A percentile compares a stretch with the other conserved stretches of the same genome.
Evolutionary conservation across 352 stramenopile genomes (phyloP).

Genomic region (Pythium myriotylum): DNA sequence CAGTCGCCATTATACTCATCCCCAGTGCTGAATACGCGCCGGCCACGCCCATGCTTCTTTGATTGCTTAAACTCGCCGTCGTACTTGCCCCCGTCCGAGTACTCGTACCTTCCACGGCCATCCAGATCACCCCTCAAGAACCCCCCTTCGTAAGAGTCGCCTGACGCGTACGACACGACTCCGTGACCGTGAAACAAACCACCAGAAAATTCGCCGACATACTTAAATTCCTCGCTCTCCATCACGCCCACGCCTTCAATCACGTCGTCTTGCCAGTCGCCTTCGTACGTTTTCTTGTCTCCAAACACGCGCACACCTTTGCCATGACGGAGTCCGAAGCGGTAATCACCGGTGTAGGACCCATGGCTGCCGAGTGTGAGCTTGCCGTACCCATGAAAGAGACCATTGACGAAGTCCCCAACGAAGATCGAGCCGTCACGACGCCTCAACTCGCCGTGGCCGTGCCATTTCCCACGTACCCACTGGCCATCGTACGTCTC

Average conservation of each 20-base stretch:
- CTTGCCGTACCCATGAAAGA: conserved; percentile 68
- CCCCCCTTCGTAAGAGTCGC: conserved; percentile 71
- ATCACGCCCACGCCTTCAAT: conserved; percentile 60
- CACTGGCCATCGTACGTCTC: conserved; percentile 78
- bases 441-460: conserved; percentile 50
- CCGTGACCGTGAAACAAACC: conserved; percentile 63
- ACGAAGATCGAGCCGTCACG: conserved; percentile 56
- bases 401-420: conserved; percentile 48
- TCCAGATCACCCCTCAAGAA: conserved; percentile 51
- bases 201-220: conserved; percentile 58
- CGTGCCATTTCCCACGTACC: conserved; percentile 56
- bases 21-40: conserved; percentile 51
- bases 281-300: conserved; percentile 59
- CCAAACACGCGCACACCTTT: conserved; percentile 64
- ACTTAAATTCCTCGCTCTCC: conserved; percentile 51
- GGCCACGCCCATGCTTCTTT: conserved; percentile 56
- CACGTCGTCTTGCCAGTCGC: conserved; percentile 62
- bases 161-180: conserved; percentile 55
- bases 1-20: conserved; percentile 64
- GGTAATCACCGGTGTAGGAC: conserved; percentile 67
- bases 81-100: conserved; percentile 57
- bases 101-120: conserved; percentile 47
- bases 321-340: conserved; percentile 55
- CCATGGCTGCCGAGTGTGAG: conserved; percentile 50
- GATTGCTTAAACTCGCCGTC: conserved; percentile 49